Evolutionary conservation across 306 rosid genomes (phyloP).

Genomic region (Prunus kanzakura): DNA sequence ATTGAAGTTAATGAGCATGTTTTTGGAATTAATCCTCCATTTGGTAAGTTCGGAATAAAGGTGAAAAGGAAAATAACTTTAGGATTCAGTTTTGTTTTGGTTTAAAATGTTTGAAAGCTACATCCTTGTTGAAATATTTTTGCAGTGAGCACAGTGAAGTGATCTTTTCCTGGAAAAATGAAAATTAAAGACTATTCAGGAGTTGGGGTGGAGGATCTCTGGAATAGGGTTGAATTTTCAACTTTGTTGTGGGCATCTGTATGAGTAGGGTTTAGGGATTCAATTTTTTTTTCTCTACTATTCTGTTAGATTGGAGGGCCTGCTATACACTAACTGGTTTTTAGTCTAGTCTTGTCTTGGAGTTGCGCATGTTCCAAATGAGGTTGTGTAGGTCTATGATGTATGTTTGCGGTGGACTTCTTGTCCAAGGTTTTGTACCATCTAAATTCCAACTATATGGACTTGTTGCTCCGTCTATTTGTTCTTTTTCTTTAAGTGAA

Average conservation of each 20-base stretch:
- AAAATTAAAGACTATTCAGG: not conserved
- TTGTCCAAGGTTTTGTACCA: not conserved
- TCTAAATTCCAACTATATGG: too few species aligned
- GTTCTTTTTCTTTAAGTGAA: not conserved
- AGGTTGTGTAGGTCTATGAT: not conserved
- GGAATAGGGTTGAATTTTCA: not conserved
- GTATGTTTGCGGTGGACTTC: not conserved
- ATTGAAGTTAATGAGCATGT: not conserved
- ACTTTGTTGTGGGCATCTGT: not conserved
- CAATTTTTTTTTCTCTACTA: not conserved
- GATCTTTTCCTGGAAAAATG: not conserved
- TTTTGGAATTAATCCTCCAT: not conserved
- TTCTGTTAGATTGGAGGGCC: not conserved
- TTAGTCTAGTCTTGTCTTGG: not conserved
- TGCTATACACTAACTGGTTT: not conserved
- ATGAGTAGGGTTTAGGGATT: not conserved
- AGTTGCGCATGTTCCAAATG: not conserved
- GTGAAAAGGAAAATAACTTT: not conserved
- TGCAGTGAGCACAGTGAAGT: not conserved
- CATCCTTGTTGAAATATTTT: not conserved
- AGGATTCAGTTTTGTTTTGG: not conserved
- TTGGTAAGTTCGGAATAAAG: not conserved
- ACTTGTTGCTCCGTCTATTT: slow-evolving; percentile 10
- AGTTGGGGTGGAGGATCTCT: not conserved
- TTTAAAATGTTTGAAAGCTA: not conserved